Evolutionary conservation across 768 basidiomycete species (phyloP).

Genomic region (Lentinus brumalis): DNA sequence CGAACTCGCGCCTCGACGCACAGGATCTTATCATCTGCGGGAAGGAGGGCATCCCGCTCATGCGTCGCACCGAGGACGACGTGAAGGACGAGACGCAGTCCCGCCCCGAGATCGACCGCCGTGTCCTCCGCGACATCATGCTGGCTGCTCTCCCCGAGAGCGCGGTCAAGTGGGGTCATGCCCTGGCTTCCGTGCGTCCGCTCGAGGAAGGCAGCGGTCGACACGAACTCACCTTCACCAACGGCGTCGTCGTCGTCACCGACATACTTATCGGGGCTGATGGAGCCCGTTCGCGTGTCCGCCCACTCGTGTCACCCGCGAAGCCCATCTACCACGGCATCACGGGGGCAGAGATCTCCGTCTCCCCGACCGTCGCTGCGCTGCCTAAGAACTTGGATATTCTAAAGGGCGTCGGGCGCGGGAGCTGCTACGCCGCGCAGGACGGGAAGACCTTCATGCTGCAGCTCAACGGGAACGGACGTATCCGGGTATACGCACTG

Average conservation of each 20-base stretch:
- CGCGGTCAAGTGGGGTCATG: too few species aligned
- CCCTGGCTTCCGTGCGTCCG: too few species aligned
- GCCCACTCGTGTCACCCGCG: slow-evolving; percentile 33
- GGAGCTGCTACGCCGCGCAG: slow-evolving; percentile 30
- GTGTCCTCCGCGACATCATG: too few species aligned
- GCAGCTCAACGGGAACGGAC: slow-evolving; percentile 35
- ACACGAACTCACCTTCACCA: too few species aligned
- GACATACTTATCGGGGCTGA: slow-evolving; percentile 39
- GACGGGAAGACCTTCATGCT: slow-evolving; percentile 30
- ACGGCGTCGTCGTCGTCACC: not conserved
- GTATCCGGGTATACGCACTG: slow-evolving; percentile 8
- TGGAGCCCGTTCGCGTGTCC: slow-evolving; percentile 43
- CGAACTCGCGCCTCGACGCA: too few species aligned
- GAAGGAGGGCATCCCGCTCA: too few species aligned
- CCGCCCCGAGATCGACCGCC: not conserved
- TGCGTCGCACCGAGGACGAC: too few species aligned
- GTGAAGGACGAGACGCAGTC: not conserved
- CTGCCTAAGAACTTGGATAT: slow-evolving; percentile 3
- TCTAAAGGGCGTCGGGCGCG: slow-evolving; percentile 27
- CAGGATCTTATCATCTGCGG: too few species aligned
- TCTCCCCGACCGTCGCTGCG: slow-evolving; percentile 20
- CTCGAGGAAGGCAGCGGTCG: too few species aligned
- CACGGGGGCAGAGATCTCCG: slow-evolving; percentile 21
- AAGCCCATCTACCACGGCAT: slow-evolving; percentile 38
- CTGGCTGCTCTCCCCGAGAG: too few species aligned